phyloP scores from a whole-genome alignment of 139 green algal species.

The Coelastrella sp. region DNA sequence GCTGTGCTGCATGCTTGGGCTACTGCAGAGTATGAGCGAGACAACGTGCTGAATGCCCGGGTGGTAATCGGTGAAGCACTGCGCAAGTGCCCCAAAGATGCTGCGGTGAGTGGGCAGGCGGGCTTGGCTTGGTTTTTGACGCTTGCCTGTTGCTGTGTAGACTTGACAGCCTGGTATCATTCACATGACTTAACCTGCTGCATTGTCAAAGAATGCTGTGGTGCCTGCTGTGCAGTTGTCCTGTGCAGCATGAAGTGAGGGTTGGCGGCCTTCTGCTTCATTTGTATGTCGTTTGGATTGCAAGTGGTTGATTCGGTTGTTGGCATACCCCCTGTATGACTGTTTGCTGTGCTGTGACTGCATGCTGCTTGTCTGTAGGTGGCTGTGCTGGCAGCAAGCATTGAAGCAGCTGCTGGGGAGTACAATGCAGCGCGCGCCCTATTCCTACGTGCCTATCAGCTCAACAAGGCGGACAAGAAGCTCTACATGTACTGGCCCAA shows the following conservation, averaged over 20 bases:
- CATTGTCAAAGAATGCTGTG: too few relatives aligned
- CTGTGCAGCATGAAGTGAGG: too few relatives aligned
- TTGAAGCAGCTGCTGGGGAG: slow-evolving; percentile 31
- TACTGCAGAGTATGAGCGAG: slow-evolving; percentile 60
- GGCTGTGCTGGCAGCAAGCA: slow-evolving; percentile 39
- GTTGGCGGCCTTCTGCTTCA: too few relatives aligned
- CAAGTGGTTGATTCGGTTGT: too few relatives aligned
- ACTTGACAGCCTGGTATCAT: too few relatives aligned
- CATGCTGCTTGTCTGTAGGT: not conserved
- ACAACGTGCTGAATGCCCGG: slow-evolving; percentile 66
- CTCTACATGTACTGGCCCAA: slow-evolving; percentile 64
- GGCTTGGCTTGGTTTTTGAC: too few relatives aligned
- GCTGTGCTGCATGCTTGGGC: slow-evolving; percentile 69
- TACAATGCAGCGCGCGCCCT: slow-evolving; percentile 45
- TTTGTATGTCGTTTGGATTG: too few relatives aligned
- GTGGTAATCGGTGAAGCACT: slow-evolving; percentile 53
- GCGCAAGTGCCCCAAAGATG: slow-evolving; percentile 55
- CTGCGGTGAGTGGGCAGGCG: slow-evolving; percentile 15
- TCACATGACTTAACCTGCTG: too few relatives aligned
- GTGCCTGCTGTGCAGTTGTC: too few relatives aligned
- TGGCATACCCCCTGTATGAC: too few relatives aligned
- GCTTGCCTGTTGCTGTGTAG: too few relatives aligned
- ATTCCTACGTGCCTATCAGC: slow-evolving; percentile 61
- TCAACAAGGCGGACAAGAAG: slow-evolving; percentile 61
- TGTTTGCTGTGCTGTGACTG: too few relatives aligned